phyloP scores from a whole-genome alignment of 306 rosid genomes.

The Quercus alba region DNA sequence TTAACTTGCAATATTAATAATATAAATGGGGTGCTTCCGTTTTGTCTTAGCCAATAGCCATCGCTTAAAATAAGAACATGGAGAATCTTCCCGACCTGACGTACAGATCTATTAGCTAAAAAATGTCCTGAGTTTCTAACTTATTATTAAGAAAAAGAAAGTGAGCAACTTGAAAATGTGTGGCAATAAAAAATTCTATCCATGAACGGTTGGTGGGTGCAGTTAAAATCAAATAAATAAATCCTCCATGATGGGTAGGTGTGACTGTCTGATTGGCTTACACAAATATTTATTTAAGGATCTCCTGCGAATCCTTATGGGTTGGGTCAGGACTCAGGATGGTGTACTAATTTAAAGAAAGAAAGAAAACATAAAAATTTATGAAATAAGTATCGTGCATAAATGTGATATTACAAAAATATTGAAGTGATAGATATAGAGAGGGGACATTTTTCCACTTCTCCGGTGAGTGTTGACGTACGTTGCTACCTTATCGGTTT shows the following conservation, averaged over 20 bases:
- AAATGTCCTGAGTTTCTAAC: too few species aligned
- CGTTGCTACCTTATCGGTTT: too few species aligned
- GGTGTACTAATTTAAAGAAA: too few species aligned
- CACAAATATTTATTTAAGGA: not conserved
- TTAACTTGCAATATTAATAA: not conserved
- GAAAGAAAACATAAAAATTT: not conserved
- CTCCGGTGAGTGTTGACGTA: too few species aligned
- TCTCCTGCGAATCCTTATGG: not conserved
- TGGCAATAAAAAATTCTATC: constrained; percentile 4
- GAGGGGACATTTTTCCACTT: too few species aligned
- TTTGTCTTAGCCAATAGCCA: not conserved
- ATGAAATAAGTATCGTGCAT: not conserved
- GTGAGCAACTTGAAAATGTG: not conserved
- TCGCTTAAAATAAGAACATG: not conserved
- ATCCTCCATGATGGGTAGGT: not conserved
- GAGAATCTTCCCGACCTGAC: constrained; percentile 9
- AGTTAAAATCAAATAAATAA: not conserved
- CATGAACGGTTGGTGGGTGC: not conserved
- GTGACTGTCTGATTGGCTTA: too few species aligned
- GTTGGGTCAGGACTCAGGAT: too few species aligned
- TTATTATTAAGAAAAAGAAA: not conserved
- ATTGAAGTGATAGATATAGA: not conserved
- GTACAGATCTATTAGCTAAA: too few species aligned
- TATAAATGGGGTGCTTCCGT: not conserved
- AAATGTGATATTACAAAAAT: not conserved